Base-by-base conservation (phyloP, 2,329 filamentous ascomycete species). In the Ophiostoma sp. region DNA sequence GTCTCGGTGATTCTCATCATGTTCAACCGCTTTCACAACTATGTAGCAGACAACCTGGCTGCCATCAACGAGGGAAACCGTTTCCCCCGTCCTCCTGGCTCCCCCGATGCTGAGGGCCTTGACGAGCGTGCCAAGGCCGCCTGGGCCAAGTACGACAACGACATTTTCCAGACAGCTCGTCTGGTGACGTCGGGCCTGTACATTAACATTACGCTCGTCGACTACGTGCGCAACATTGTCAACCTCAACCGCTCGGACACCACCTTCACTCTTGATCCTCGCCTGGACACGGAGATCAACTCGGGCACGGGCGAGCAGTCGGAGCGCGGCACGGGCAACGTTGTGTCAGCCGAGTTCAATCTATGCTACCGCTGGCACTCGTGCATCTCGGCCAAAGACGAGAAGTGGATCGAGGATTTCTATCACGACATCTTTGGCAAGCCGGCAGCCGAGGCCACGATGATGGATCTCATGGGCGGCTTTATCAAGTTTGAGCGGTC, bases 351-450 rank as follows among this genome's bases (percentile, higher is more conserved):
- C 3, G 94, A 97, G 83, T 97, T 97, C 85, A 97, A 96, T 79
- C 86, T 97, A 11, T 92, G 92, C 77, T 97, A 97, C 81, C 87
- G 93, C 76, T 97, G 93, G 93, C 93, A 97, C 83, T 93, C 93
- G 2, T 90, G 91, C 77, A 92, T 96, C 77, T 89, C 84, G 1
- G 87, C 89, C 73, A 90, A 88, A 75, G 94, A 97, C 78, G 93
- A 96, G 78, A 86, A 90, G 76, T 97, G 93, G 93, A 92, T 93
- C 28, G 87, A 94, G 77, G 85, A 91, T 15, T 86, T 93, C 75
- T 94, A 92, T 79, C 80, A 83, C 1, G 82, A 88, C 57, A 80
- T 93, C 1, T 90, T 94, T 76, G 86, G 87, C 68, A 89, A 90
- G 80, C 82, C 90, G 73, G 82, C 87, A 17, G 79, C 85, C 59